Conservation (phyloP, 352 stramenopile genomes). For the Globisporangium sylvaticum region DNA sequence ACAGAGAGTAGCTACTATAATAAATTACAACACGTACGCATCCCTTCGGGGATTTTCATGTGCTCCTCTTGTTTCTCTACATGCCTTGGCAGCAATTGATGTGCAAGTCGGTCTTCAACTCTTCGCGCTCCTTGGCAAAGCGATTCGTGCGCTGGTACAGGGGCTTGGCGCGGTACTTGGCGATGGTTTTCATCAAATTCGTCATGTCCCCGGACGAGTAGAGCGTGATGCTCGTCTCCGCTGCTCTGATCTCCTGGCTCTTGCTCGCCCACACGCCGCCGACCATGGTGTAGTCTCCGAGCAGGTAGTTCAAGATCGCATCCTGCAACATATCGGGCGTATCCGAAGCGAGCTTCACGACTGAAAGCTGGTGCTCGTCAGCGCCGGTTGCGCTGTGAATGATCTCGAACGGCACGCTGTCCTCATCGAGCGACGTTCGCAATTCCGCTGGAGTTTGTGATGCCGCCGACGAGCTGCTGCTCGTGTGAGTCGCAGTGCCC, state of each 20-base stretch:
- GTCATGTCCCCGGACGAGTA: slow-evolving; percentile 32
- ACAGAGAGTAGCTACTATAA: neutral
- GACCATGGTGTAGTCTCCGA: slow-evolving; percentile 21
- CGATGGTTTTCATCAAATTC: slow-evolving; percentile 23
- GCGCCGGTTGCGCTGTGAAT: slow-evolving; percentile 25
- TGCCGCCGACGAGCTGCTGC: neutral
- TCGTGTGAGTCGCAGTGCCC: neutral
- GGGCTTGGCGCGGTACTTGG: slow-evolving; percentile 10
- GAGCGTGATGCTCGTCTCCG: slow-evolving; percentile 21
- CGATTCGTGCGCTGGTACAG: slow-evolving; percentile 24
- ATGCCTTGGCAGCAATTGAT: slow-evolving; percentile 1
- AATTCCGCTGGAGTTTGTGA: neutral
- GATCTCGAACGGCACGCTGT: slow-evolving; percentile 23
- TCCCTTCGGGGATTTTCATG: neutral
- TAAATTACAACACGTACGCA: neutral
- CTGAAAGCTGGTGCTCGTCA: slow-evolving; percentile 23
- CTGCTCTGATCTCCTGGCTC: slow-evolving; percentile 12
- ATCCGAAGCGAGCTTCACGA: slow-evolving; percentile 28
- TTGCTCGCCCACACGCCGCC: slow-evolving; percentile 15
- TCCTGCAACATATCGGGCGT: slow-evolving; percentile 20
- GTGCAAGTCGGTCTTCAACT: neutral
- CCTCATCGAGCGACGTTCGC: neutral
- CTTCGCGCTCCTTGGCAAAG: slow-evolving; percentile 14
- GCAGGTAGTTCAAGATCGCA: slow-evolving; percentile 25
- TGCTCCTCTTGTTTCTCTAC: neutral